Conservation (phyloP, 1,284 basidiomycete genomes). For the Austropuccinia psidii region DNA sequence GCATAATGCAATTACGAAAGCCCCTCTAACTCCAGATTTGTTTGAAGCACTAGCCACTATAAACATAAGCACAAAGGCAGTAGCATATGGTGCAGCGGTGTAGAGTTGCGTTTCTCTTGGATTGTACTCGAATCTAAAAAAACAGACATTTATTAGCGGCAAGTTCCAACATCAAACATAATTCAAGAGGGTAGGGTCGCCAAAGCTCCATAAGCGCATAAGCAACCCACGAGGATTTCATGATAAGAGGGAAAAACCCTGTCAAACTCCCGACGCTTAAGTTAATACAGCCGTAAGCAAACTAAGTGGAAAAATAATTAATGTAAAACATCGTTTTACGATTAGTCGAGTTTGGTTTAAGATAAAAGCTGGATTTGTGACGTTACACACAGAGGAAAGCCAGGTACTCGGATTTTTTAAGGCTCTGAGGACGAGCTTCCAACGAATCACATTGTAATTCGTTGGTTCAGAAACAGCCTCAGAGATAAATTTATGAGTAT, state of each 20-base stretch:
- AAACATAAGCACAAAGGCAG: conserved; percentile 15
- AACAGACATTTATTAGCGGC: too few relatives aligned
- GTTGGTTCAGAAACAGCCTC: background rate
- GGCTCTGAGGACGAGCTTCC: background rate
- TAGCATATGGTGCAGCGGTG: conserved; percentile 2
- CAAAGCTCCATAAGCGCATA: background rate
- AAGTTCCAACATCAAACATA: too few relatives aligned
- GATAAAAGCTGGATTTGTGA: background rate
- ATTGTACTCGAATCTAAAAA: background rate
- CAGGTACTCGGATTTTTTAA: background rate
- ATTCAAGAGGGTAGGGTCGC: too few relatives aligned
- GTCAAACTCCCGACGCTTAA: conserved; percentile 16
- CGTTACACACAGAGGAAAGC: conserved; percentile 14
- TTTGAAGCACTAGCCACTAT: conserved; percentile 15
- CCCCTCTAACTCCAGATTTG: background rate
- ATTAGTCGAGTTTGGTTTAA: background rate
- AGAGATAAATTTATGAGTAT: conserved; percentile 4
- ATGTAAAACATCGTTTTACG: too few relatives aligned
- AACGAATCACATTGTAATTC: background rate
- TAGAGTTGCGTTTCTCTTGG: background rate
- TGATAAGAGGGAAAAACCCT: conserved; percentile 14
- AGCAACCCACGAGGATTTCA: background rate
- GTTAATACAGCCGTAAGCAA: conserved; percentile 16
- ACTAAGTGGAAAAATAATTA: background rate
- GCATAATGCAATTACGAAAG: background rate